Evolutionary conservation across 1,284 basidiomycete genomes (phyloP).

Genomic region (Sporisorium scitamineum): DNA sequence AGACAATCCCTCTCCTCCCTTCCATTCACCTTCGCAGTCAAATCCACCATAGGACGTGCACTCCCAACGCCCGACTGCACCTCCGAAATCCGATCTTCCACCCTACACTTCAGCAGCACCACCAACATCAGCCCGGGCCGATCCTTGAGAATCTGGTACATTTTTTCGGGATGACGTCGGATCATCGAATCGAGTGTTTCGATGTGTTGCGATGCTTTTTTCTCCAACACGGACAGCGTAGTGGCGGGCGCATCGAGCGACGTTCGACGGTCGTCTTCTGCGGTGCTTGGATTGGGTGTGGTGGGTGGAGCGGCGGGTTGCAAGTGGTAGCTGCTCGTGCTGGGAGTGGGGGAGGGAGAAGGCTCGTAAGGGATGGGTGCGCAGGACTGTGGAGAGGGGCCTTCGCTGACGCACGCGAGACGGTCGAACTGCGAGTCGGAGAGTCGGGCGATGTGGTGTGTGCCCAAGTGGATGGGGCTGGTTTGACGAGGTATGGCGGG

Average conservation of each 20-base stretch:
- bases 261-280: conserved; percentile 5
- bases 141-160: conserved; percentile 17
- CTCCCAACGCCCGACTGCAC: not conserved
- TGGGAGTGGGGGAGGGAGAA: not conserved
- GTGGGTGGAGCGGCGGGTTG: not conserved
- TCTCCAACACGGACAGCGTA: conserved; percentile 33
- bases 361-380: conserved; percentile 15
- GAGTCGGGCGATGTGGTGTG: conserved; percentile 29
- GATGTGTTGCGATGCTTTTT: conserved; percentile 20
- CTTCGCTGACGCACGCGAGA: conserved; percentile 19
- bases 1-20: not conserved
- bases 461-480: not conserved
- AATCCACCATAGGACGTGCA: conserved; percentile 1
- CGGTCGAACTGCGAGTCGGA: conserved; percentile 35
- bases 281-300: not conserved
- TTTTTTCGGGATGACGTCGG: conserved; percentile 30
- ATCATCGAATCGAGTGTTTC: conserved; percentile 28
- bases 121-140: conserved; percentile 32
- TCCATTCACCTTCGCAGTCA: not conserved
- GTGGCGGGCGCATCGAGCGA: conserved; percentile 17
- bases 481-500: no score
- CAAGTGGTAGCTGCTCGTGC: not conserved
- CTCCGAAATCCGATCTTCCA: conserved; percentile 23
- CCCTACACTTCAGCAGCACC: conserved; percentile 23
- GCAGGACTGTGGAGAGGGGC: not conserved